Conservation (phyloP, 75 land plant species). For the Cupressus sempervirens region DNA sequence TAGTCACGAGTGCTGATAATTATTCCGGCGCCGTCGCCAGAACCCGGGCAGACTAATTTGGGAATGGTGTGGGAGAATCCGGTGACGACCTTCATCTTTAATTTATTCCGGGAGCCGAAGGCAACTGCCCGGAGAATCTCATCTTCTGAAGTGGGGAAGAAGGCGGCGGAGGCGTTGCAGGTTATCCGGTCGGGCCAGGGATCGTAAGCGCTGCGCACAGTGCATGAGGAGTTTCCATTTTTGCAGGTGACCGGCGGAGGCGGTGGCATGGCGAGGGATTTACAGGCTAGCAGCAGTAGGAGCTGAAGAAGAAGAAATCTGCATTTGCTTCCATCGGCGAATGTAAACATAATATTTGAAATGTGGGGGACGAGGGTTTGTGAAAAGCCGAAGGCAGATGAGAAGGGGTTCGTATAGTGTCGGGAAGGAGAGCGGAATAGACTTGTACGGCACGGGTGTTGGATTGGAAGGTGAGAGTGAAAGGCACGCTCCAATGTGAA, state of each 20-base stretch:
- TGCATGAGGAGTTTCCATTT: constrained; percentile 19
- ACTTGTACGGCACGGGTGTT: too few relatives aligned
- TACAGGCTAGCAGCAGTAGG: neutral
- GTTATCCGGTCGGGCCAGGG: constrained; percentile 50
- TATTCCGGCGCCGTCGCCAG: constrained; percentile 11
- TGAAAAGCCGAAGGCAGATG: too few relatives aligned
- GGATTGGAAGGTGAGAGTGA: too few relatives aligned
- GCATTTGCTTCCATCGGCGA: too few relatives aligned
- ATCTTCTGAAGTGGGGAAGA: constrained; percentile 56
- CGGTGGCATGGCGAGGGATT: constrained; percentile 23
- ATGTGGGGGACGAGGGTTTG: too few relatives aligned
- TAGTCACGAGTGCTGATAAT: constrained; percentile 56
- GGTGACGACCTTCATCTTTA: constrained; percentile 55
- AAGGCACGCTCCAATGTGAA: too few relatives aligned
- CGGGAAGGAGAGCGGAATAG: too few relatives aligned
- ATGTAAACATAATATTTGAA: too few relatives aligned
- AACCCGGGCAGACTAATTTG: constrained; percentile 55
- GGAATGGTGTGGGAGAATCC: constrained; percentile 56
- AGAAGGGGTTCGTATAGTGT: too few relatives aligned
- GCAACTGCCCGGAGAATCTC: constrained; percentile 54
- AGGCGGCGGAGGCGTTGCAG: constrained; percentile 29
- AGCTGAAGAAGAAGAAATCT: too few relatives aligned
- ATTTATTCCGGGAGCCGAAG: constrained; percentile 25
- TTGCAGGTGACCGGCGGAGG: constrained; percentile 32
- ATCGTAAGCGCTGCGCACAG: constrained; percentile 39